Evolutionary conservation across 2,329 filamentous ascomycete genomes (phyloP).

Genomic region (Thielaviopsis punctulata): DNA sequence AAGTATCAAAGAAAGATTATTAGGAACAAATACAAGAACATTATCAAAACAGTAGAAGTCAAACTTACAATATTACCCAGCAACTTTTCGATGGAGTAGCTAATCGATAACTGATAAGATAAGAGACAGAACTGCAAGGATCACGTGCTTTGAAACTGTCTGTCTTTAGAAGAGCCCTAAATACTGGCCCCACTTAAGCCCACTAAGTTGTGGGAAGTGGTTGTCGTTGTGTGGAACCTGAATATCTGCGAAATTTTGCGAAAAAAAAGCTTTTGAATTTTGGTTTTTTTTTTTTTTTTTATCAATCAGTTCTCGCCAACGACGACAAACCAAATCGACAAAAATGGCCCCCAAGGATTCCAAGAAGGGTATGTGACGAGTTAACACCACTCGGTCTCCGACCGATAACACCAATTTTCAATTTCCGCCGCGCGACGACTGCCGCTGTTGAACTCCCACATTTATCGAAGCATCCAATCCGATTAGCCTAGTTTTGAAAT

Average conservation of each 20-base stretch:
- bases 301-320: conserved; percentile 11
- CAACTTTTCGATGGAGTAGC: conserved; percentile 7
- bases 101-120: conserved; percentile 6
- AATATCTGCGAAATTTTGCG: conserved; percentile 5
- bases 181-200: neutral
- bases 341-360: conserved; percentile 25
- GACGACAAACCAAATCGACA: conserved; percentile 14
- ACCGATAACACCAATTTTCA: neutral
- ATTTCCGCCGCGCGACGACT: neutral
- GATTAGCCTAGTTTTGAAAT: conserved; percentile 13
- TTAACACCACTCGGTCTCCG: conserved; percentile 1
- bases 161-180: conserved; percentile 7
- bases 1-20: neutral
- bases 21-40: neutral
- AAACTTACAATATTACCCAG: neutral
- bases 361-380: conserved; percentile 32
- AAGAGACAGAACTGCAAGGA: neutral
- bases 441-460: conserved; percentile 1
- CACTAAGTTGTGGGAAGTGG: conserved; percentile 2
- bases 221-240: conserved; percentile 1
- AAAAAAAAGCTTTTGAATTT: conserved; percentile 7
- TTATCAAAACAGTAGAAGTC: neutral
- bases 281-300: conserved; percentile 1
- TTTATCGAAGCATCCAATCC: conserved; percentile 8
- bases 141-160: neutral